Base-by-base conservation (phyloP, 2,329 filamentous ascomycete species). In the Macrophomina tecta region DNA sequence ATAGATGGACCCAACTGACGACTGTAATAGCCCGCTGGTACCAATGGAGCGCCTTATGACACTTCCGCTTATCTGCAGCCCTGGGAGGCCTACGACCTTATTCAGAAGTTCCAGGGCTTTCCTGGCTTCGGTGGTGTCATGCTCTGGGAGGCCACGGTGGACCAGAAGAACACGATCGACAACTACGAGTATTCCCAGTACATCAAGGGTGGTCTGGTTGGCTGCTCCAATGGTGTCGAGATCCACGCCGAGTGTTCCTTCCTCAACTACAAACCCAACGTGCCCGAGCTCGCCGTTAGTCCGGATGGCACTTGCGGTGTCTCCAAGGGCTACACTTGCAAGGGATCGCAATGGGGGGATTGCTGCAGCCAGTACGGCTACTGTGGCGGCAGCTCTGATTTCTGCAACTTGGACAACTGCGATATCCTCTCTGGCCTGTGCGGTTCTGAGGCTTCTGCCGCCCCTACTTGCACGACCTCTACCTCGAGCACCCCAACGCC, bases 51-150 rank as follows among this genome's bases (percentile, higher is more conserved):
- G 12, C 69, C 70, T 2, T 62, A 40, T 6, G 70, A 77, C 53
- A 28, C 70, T 75, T n/a, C 73, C 0, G 80, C 79, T 70, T 88
- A 87, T 71, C 73, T 88, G 16, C 74, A 72, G 1, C 82, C 83
- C 0, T 67, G 70, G 0, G 80, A 87, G 67, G 84, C 82, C 2
- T 74, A 81, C 64, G 71, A 72, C 2, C 69, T 88, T 63, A 75
- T 87, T 30, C 79, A 79, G 68, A 72, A 72, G 42, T 73, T 74
- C 69, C 72, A 77, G 28, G 78, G 80, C 68, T 74, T 78, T 1
- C 66, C 77, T 28, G 76, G 74, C 1, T 88, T 88, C 69, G 86
- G 85, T 48, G 87, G 87, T 76, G 78, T 87, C 48, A 88, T 88
- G 86, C 73, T 88, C 5, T 88, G 84, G 84, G 85, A 87, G 63